Conservation (phyloP, 2,329 filamentous ascomycete genomes). For the Basipetospora chlamydospora region DNA sequence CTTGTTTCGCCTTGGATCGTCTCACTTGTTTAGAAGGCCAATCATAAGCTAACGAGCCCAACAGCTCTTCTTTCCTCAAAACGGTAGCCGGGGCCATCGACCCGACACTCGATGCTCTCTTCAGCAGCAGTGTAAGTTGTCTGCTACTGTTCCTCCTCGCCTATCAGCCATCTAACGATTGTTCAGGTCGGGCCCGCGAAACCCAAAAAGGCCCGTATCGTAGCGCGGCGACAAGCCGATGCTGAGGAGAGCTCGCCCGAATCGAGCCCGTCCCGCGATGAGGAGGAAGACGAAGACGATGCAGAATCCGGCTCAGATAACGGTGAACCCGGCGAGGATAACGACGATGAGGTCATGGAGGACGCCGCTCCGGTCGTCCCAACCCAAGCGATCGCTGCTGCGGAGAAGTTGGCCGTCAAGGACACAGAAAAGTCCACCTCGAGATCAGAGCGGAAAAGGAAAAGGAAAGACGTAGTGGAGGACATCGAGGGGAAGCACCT, state of each 20-base stretch:
- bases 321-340: slow-evolving; percentile 20
- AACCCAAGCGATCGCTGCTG: slow-evolving; percentile 21
- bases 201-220: slow-evolving; percentile 15
- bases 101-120: slow-evolving; percentile 54
- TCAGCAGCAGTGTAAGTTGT: slow-evolving; percentile 54
- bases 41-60: no score
- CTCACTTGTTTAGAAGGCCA: no score
- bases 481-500: slow-evolving; percentile 59
- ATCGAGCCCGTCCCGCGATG: slow-evolving; percentile 2
- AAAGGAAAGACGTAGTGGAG: slow-evolving; percentile 52
- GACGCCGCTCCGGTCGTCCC: slow-evolving; percentile 21
- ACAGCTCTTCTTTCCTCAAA: background rate
- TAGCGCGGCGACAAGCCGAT: slow-evolving; percentile 20
- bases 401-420: slow-evolving; percentile 19
- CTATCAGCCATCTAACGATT: slow-evolving; percentile 6
- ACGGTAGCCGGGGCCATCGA: slow-evolving; percentile 41
- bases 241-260: no score
- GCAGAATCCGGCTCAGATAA: slow-evolving; percentile 15
- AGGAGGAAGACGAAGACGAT: slow-evolving; percentile 15
- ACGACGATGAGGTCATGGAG: slow-evolving; percentile 25
- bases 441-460: slow-evolving; percentile 44
- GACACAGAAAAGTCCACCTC: slow-evolving; percentile 21
- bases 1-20: no score
- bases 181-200: slow-evolving; percentile 4
- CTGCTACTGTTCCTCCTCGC: background rate